Base-by-base conservation (phyloP, 345 rosid species). In the Syzygium aqueum region DNA sequence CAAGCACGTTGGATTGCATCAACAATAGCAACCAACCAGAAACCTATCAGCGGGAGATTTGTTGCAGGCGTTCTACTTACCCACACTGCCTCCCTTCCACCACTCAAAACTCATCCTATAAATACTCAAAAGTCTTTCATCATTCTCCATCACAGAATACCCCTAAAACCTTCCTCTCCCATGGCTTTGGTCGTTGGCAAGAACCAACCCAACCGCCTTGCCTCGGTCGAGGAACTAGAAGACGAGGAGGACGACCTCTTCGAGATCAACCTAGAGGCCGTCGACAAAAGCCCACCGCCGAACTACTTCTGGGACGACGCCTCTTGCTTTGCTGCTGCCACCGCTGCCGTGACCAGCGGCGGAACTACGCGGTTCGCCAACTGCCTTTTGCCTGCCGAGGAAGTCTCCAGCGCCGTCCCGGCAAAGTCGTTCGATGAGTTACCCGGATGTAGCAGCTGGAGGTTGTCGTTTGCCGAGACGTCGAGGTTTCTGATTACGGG, bases 211-310 rank as follows among this genome's bases (percentile, higher is more conserved):
- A 73, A 37, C 15, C 49, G 11, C 82, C 49, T 73, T 27, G 82
- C 82, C 82, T 73, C 49, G 7, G 82, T 40, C 27, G 14, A 3
- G 82, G 82, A 37, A 13, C 82, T 73, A 40, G 82, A 73, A 73
- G 89, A 85, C 43, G 89, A 88, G 19, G 87, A 85, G 73, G 89
- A 88, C 12, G 89, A 88, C 53, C 89, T 88, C 53, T 88, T 88
- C 19, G 89, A 88, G 89, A 88, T 88, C 85, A 53, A 85, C 85
- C 37, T 88, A 13, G 87, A 88, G 56, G 87, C 84, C 22, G 89
- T 84, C 27, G 46, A 61, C 25, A 28, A 50, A 51, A 51, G 33
- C 63, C 89, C 86, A 2, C 89, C 89, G 6, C 89, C 86, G 17
- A 50, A 28, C 54, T 53, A 87, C 37, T 52, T 46, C 86, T 84